phyloP scores from a whole-genome alignment of 768 basidiomycete genomes.

The Fomitopsis serialis region DNA sequence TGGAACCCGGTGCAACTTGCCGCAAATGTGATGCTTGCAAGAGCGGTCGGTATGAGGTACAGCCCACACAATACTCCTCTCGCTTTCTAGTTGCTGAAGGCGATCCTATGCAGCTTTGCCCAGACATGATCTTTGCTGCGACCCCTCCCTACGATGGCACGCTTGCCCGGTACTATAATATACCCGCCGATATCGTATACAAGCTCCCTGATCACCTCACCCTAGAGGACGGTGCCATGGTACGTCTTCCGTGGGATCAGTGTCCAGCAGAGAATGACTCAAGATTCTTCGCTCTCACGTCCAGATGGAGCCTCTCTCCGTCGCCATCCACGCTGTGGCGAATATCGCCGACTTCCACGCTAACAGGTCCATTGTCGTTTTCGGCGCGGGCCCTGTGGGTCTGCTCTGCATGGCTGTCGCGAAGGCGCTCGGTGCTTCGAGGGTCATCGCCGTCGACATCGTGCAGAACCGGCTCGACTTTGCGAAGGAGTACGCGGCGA shows the following conservation, averaged over 20 bases:
- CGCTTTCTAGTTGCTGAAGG: not conserved
- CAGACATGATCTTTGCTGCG: conserved; percentile 83
- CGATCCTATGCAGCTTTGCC: conserved; percentile 58
- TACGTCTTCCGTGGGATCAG: conserved; percentile 23
- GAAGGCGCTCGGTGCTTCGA: conserved; percentile 82
- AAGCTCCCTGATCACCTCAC: conserved; percentile 77
- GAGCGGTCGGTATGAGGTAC: conserved; percentile 75
- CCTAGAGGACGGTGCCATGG: conserved; percentile 94
- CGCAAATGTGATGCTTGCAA: conserved; percentile 82
- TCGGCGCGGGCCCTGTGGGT: conserved; percentile 88
- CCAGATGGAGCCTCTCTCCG: conserved; percentile 92
- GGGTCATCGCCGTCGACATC: conserved; percentile 83
- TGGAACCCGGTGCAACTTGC: conserved; percentile 90
- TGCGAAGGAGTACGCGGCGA: conserved; percentile 80
- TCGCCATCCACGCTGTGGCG: conserved; percentile 84
- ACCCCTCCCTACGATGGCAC: conserved; percentile 95
- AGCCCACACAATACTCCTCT: conserved; percentile 3
- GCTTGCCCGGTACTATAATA: conserved; percentile 76
- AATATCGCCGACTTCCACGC: conserved; percentile 69
- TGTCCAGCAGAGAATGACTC: not conserved
- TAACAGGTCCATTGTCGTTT: conserved; percentile 74
- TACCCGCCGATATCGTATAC: conserved; percentile 84
- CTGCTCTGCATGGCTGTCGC: conserved; percentile 94
- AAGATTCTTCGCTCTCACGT: not conserved
- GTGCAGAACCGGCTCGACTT: conserved; percentile 74